Base-by-base conservation (phyloP, 345 rosid species). In the Rhizophora apiculata region DNA sequence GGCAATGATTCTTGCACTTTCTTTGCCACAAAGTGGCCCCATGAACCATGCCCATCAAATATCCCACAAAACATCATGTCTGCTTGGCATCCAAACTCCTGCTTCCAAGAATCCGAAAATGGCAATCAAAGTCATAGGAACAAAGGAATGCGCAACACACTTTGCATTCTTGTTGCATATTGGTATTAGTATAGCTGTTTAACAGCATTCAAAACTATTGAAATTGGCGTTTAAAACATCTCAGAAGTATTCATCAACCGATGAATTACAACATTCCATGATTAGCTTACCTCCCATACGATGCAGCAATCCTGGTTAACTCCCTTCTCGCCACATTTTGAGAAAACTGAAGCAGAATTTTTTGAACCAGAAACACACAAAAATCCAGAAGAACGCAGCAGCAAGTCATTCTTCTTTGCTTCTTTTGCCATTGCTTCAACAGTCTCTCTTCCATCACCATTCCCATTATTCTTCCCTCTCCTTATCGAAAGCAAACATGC, bases 21-120 rank as follows among this genome's bases (percentile, higher is more conserved):
- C 71, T 91, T 91, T 1, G 98, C 82, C 43, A 94, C 98, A 54
- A 60, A 91, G 76, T 94, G 98, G 19, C 97, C 97, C 98, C 98
- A 94, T 0, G 87, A 88, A 70, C 97, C 98, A 58, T 94, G 97
- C 60, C 98, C 97, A 70, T 94, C 97, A 67, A 89, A 94, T 77
- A 94, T 85, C 71, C 98, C 98, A 55, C 98, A 94, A 56, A 91
- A 91, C 21, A 80, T 72, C 93, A 87, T 89, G 80, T 91, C 98
- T 69, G 71, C 85, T 79, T 94, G 91, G 70, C 92, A 82, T 69
- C 98, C 98, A 49, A 85, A 94, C 63, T 81, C 96, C 98, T 94
- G 22, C 27, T 30, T 63, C 70, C 77, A 67, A 60, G 24, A 19
- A 71, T 74, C 63, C 61, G 66, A 19, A 48, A 62, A 1, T 63